Evolutionary conservation across 225 moss, liverwort and hornwort genomes (phyloP), one percentile per base, ranked within the genome.

Genomic region (Anthoceros angustus): DNA sequence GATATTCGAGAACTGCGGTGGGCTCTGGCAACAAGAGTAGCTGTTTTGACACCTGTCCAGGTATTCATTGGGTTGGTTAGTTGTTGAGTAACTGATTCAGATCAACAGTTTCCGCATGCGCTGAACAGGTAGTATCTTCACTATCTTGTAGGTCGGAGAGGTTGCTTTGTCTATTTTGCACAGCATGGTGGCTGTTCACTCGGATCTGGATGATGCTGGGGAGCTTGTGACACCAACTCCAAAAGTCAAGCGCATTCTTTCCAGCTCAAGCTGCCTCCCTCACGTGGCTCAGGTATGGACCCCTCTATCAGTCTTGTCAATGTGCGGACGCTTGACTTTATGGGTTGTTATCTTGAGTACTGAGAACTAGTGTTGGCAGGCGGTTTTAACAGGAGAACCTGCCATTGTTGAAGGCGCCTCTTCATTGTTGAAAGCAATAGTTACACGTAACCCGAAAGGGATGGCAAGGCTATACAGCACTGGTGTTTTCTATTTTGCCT

Each of bases 141-240:
- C 45, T 25, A 41, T 25, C 61, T 77, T 63, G 69, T 72, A 92
- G 92, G 88, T 92, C 18, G 92, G 92, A 68, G 88, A 92, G 80
- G 84, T 86, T 64, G 86, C 88, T 21, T 72, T 92, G 25, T 78
- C 92, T 62, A 92, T 92, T 68, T 74, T 92, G 74, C 92, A 92
- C 68, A 92, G 85, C 72, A 92, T 92, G 92, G 92, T 85, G 16
- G 78, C 88, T 69, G 88, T 92, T 72, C 88, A 92, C 72, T 88
- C 92, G 60, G 92, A 92, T 69, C 74, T 92, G 46, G 92, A 92
- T 79, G 88, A 92, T 75, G 92, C 92, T 66, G 92, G 92, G 67
- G 92, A 92, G 81, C 88, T 88, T 64, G 83, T 92, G 63, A 88
- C 88, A 39, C 92, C 92, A 64, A 92, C 92, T 71, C 92, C 92